A percentile compares a stretch with the other conserved stretches of the same genome.
Conservation (phyloP, 2,329 filamentous ascomycete species). For the Colletotrichum sp. region DNA sequence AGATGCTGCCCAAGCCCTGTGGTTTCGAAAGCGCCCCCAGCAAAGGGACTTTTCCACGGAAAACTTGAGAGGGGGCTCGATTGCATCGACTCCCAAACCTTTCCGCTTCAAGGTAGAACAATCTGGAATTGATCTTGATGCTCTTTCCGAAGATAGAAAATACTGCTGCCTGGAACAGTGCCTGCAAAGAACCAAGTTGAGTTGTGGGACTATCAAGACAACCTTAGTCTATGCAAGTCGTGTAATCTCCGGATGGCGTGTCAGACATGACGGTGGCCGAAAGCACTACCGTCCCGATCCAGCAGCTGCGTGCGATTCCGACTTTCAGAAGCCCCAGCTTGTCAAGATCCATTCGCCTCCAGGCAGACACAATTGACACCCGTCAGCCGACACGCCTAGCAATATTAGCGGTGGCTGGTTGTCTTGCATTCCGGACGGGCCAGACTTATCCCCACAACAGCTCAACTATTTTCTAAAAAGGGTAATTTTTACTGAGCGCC, state of each 20-base stretch:
- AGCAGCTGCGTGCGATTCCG: neutral
- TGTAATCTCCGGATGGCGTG: neutral
- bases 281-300: neutral
- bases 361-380: constrained; percentile 14
- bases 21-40: neutral
- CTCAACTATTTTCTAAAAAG: constrained; percentile 13
- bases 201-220: neutral
- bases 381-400: neutral
- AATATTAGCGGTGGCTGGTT: neutral
- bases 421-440: neutral
- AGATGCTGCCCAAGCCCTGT: neutral
- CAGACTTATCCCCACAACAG: neutral
- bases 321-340: neutral
- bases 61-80: neutral
- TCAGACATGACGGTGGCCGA: neutral
- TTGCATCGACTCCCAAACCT: neutral
- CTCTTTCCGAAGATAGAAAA: neutral
- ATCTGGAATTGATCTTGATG: neutral
- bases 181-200: neutral
- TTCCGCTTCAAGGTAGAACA: neutral
- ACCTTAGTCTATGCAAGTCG: neutral
- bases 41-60: neutral
- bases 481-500: constrained; percentile 2
- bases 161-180: neutral
- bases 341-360: neutral